These are phyloP conservation scores for Coriolopsis trogii DNA, from an alignment of 1,284 basidiomycete genomes.

Conservation along the genomic window DNA sequence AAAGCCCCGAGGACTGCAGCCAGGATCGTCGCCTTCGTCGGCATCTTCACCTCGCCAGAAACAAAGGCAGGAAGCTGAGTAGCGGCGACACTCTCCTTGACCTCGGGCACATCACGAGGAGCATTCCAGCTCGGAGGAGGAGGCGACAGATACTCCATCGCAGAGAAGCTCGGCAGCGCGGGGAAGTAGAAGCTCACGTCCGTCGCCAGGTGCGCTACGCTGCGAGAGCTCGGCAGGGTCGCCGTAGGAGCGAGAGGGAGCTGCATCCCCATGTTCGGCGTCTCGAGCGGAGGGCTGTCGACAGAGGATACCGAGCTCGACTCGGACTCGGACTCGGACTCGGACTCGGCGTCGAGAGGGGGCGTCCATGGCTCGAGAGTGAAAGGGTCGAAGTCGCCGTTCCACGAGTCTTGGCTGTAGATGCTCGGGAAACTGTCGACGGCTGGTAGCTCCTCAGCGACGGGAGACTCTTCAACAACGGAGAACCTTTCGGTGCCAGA, in stretches of 20 bases:
- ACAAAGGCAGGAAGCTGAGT: no score
- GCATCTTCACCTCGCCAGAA: no score
- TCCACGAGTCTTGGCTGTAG: constrained; percentile 9
- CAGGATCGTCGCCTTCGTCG: not conserved
- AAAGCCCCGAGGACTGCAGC: no score
- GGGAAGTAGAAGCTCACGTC: constrained; percentile 19
- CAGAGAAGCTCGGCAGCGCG: constrained; percentile 3
- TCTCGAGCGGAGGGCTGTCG: constrained; percentile 16
- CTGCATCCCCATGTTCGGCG: constrained; percentile 2
- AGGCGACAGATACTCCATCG: constrained; percentile 9
- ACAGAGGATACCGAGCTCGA: not conserved
- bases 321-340: not conserved
- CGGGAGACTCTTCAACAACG: not conserved
- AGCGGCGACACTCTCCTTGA: no score
- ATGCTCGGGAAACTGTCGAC: constrained; percentile 12
- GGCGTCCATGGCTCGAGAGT: not conserved
- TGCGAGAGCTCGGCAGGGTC: not conserved
- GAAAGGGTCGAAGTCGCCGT: not conserved
- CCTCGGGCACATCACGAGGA: constrained; percentile 6
- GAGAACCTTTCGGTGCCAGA: no score
- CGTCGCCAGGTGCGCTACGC: constrained; percentile 4
- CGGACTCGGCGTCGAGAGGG: not conserved
- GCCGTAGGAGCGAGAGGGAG: not conserved
- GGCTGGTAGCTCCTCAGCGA: not conserved
- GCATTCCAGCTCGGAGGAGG: constrained; percentile 14